Base-by-base conservation (phyloP, 257 asterid species). In the Datura wrightii region DNA sequence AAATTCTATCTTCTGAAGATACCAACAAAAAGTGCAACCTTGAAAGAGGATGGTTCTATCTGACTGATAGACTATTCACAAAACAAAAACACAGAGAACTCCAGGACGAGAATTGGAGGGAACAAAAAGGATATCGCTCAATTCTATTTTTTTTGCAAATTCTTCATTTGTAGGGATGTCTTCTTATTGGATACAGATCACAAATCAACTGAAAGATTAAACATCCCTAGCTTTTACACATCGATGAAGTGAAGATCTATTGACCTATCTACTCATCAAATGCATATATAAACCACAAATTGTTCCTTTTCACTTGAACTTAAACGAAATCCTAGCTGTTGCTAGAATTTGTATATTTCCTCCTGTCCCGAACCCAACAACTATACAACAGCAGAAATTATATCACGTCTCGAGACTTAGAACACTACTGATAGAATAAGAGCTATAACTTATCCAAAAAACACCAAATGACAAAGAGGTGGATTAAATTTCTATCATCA, bases 171-270 rank as follows among this genome's bases (percentile, higher is more conserved):
- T 8, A 18, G 9, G 5, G 79, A 10, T 5, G 11, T 71, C 55
- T 16, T 14, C 18, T 44, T 42, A 44, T 42, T 71, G 55, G 79
- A 71, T 10, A 71, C 79, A 71, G 79, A 71, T 71, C 79, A 70
- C 36, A 8, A 14, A 44, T 50, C 82, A 50, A 76, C 59, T 14
- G 82, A 24, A 76, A 50, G 31, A 76, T 76, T 76, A 76, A 76
- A 76, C 82, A 50, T 76, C 6, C 82, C 60, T 13, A 50, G 62
- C 62, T 50, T 76, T 50, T 76, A 76, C 81, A 50, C 10, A 76
- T 74, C 10, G 39, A 48, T 74, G 60, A 74, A 76, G 60, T 76
- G 46, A 53, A 13, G 82, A 72, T 44, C 58, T 46, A 34, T 46
- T 18, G 56, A 72, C 80, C 72, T 13, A 65, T 65, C 46, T 65